Conservation (phyloP, 2,329 filamentous ascomycete genomes). For the Colletotrichum nymphaeae region DNA sequence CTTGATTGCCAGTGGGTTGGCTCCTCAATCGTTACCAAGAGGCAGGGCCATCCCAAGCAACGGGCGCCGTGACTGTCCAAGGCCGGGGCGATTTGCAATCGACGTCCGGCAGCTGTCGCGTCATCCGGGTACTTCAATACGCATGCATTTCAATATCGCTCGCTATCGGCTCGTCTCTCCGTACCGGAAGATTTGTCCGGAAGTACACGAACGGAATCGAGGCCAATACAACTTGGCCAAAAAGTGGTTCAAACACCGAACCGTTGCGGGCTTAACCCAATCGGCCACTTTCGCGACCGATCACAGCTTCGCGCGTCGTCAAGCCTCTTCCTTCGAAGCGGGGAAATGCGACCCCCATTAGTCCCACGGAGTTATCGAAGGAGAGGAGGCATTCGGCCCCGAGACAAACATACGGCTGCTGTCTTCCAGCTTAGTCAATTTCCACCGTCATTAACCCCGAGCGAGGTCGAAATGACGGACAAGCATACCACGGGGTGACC, state of each 20-base stretch:
- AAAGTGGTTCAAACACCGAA: conserved; percentile 29
- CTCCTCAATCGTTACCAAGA: not conserved
- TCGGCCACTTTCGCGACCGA: not conserved
- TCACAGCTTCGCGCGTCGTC: conserved; percentile 5
- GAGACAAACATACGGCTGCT: not conserved
- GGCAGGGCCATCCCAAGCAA: not conserved
- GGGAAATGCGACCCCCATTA: not conserved
- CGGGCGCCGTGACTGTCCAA: not conserved
- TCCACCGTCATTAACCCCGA: not conserved
- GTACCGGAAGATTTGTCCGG: not conserved
- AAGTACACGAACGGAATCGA: conserved; percentile 6
- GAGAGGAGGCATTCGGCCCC: not conserved
- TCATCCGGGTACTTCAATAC: not conserved
- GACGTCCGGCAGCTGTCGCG: not conserved
- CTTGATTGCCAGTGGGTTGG: not conserved
- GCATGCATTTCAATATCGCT: conserved; percentile 1
- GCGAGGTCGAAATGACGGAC: not conserved
- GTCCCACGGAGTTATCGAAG: not conserved
- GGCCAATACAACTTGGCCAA: not conserved
- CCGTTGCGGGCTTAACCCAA: not conserved
- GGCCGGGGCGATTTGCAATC: not conserved
- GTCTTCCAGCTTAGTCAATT: not conserved
- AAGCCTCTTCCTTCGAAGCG: conserved; percentile 14
- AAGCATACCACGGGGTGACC: not conserved
- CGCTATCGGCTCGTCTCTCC: conserved; percentile 1